Conservation (phyloP, 2,329 filamentous ascomycete species). For the Pyrenochaeta sp. region DNA sequence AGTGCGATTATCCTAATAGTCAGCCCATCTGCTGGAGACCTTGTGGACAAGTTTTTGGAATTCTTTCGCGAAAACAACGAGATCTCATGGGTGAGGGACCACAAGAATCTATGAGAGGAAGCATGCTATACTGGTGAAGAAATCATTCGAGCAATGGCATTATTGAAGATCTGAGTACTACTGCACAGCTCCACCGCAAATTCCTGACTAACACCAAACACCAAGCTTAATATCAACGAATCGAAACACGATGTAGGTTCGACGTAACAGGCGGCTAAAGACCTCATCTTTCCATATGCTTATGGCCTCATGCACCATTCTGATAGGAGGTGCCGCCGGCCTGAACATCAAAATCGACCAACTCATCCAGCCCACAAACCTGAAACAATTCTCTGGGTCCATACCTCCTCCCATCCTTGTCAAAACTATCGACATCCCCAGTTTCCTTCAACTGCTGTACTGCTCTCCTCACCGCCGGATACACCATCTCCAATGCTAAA, state of each 20-base stretch:
- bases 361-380: conserved; percentile 61
- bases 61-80: no score
- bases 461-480: conserved; percentile 42
- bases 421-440: conserved; percentile 41
- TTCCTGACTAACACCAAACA: neutral
- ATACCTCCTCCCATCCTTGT: conserved; percentile 54
- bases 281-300: neutral
- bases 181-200: neutral
- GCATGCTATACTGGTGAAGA: neutral
- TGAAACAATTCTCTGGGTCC: conserved; percentile 61
- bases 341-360: conserved; percentile 60
- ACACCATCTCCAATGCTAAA: conserved; percentile 42
- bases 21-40: no score
- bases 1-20: no score
- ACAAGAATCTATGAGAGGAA: neutral
- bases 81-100: neutral
- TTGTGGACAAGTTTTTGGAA: no score
- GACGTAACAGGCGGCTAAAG: neutral
- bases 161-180: neutral
- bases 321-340: conserved; percentile 52
- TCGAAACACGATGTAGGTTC: neutral
- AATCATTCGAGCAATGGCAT: neutral
- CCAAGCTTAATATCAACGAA: neutral
- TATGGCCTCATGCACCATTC: conserved; percentile 15
- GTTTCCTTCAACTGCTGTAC: conserved; percentile 36